Evolutionary conservation across 164 flowering plant species (phyloP).

Genomic region (Aristolochia contorta): DNA sequence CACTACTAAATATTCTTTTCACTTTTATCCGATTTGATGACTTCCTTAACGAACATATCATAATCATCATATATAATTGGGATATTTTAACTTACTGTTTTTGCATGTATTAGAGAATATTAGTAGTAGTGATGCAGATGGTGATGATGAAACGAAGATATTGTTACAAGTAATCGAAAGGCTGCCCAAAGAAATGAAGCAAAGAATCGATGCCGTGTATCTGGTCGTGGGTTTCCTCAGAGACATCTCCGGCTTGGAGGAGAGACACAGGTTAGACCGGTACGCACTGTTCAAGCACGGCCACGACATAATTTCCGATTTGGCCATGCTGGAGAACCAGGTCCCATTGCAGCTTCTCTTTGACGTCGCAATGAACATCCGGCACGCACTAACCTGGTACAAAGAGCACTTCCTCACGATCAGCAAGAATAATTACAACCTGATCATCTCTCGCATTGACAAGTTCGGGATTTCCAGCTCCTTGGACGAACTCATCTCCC

Average conservation of each 20-base stretch:
- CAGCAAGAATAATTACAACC: neutral
- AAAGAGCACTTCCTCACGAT: neutral
- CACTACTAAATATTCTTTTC: too few species aligned
- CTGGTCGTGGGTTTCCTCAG: conserved; percentile 6
- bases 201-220: conserved; percentile 8
- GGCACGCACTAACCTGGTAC: neutral
- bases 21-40: too few species aligned
- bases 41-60: too few species aligned
- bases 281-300: neutral
- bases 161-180: neutral
- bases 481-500: neutral
- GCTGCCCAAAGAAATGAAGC: conserved; percentile 1
- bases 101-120: neutral
- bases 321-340: conserved; percentile 8
- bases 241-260: conserved; percentile 1
- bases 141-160: neutral
- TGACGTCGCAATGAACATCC: neutral
- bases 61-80: too few species aligned
- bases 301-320: neutral
- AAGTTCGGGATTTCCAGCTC: neutral
- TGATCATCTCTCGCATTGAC: neutral
- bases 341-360: neutral
- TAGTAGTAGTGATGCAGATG: neutral
- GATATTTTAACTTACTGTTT: too few species aligned
- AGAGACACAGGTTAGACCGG: conserved; percentile 2